Conservation (phyloP, 805 yeast species). For the Vanderwaltozyma tropicalis region DNA sequence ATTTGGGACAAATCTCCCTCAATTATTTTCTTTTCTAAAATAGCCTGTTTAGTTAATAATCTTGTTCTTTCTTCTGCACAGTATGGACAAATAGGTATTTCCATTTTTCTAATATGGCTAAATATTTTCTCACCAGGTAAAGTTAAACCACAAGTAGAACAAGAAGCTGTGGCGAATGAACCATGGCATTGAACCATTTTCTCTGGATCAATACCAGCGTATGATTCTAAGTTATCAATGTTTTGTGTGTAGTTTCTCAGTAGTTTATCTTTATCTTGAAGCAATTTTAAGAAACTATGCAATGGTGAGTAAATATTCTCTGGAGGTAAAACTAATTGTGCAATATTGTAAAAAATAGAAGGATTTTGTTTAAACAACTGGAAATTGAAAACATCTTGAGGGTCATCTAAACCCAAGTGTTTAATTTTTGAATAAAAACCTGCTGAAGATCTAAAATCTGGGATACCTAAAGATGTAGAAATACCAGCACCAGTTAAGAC, state of each 20-base stretch:
- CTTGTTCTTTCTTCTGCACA: conserved; percentile 41
- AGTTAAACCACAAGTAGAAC: conserved; percentile 61
- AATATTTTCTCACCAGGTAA: conserved; percentile 58
- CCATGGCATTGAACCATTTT: conserved; percentile 86
- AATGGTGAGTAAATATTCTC: conserved; percentile 57
- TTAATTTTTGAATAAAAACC: conserved; percentile 70
- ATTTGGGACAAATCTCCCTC: not conserved
- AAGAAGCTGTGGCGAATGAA: conserved; percentile 79
- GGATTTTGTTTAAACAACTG: conserved; percentile 68
- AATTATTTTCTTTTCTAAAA: too few relatives aligned
- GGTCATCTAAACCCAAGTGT: conserved; percentile 65
- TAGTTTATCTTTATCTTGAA: conserved; percentile 68
- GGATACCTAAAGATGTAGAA: conserved; percentile 81
- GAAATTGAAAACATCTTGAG: conserved; percentile 81
- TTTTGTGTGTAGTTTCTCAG: conserved; percentile 84
- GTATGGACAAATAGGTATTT: conserved; percentile 62
- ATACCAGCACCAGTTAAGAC: conserved; percentile 92
- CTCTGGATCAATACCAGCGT: conserved; percentile 60
- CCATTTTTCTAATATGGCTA: conserved; percentile 45
- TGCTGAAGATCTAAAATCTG: conserved; percentile 82
- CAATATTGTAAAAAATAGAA: conserved; percentile 71
- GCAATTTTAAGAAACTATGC: conserved; percentile 64
- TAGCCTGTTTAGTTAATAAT: conserved; percentile 6
- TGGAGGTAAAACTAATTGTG: conserved; percentile 76
- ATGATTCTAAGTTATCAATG: conserved; percentile 77